Evolutionary conservation across 768 basidiomycete species (phyloP).

Genomic region (Lactifluus echinatus): DNA sequence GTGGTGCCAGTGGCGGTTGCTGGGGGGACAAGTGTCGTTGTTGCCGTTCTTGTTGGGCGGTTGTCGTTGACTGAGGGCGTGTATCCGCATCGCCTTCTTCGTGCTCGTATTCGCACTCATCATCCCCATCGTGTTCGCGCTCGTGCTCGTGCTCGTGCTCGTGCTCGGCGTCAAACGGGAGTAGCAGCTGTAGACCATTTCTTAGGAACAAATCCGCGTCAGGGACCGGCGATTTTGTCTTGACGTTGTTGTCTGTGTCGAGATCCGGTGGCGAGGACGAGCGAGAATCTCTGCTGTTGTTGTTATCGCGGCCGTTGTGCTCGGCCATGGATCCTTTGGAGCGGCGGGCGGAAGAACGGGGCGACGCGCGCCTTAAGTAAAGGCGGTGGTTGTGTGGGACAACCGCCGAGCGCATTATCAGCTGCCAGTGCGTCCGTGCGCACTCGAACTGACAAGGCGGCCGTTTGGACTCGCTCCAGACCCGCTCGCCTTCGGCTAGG

Average conservation of each 20-base stretch:
- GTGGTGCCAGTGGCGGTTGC: not conserved
- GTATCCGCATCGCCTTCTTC: not conserved
- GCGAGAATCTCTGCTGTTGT: not conserved
- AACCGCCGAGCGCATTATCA: not conserved
- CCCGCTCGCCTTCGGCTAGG: not conserved
- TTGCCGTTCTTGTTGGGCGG: not conserved
- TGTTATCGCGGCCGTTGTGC: not conserved
- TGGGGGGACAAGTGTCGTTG: not conserved
- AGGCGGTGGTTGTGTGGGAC: not conserved
- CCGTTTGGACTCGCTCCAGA: not conserved
- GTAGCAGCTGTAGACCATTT: not conserved
- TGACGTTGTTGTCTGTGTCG: not conserved
- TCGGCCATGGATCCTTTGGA: not conserved
- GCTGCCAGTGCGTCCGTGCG: too few species aligned
- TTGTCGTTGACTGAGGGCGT: not conserved
- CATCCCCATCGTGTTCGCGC: constrained; percentile 9
- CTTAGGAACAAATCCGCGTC: not conserved
- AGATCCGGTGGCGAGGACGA: not conserved
- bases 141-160: not conserved
- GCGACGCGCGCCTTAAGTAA: not conserved
- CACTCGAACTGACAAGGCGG: too few species aligned
- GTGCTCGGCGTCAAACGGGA: not conserved
- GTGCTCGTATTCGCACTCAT: constrained; percentile 3
- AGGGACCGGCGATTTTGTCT: not conserved
- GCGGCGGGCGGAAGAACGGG: not conserved